Evolutionary conservation across 2,329 filamentous ascomycete species (phyloP), one percentile per base, ranked within the genome.

Genomic region (Fusarium foetens): DNA sequence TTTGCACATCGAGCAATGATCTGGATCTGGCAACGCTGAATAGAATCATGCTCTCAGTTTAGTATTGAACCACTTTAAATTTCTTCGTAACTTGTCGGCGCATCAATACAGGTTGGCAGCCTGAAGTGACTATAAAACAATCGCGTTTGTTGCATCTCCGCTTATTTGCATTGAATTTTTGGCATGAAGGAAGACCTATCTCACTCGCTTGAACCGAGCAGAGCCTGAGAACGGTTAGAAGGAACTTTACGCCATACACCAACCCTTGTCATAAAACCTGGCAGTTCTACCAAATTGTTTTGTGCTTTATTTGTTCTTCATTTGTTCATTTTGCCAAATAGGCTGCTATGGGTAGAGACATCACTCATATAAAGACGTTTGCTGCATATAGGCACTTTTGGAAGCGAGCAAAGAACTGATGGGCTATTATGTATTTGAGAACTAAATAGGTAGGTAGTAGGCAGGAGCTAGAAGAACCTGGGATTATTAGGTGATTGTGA

Each of bases 71-170:
- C 35, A 35, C 25, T 53, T 53, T 7, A 14, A 41, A 29, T 39
- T 25, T 39, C 39, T 49, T 51, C 12, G n/a, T 35, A 25, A 51
- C 23, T 35, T 35, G n/a, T 11, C 16, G n/a, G 29, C 29, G 29
- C 14, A 35, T 51, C 48, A 35, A 51, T 11, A 14, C 19, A 57
- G 33, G 17, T 52, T 19, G 39, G 39, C 21, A 48, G 25, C 17
- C 14, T 23, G 25, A 17, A 51, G 39, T 36, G 61, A 23, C 10
- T n/a, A 25, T 21, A n/a, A 19, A 12, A 8, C 25, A 19, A 25
- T 75, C 77, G 76, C 80, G 80, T 81, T 82, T 81, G 60, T 33
- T 79, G 78, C 79, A 81, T 77, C 60, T 71, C 64, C 75, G 79
- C 66, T 78, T 82, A 80, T 43, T 42, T 78, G 80, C 79, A 82